phyloP scores from a whole-genome alignment of 176 grass and related monocot genomes.

The Olyra latifolia region DNA sequence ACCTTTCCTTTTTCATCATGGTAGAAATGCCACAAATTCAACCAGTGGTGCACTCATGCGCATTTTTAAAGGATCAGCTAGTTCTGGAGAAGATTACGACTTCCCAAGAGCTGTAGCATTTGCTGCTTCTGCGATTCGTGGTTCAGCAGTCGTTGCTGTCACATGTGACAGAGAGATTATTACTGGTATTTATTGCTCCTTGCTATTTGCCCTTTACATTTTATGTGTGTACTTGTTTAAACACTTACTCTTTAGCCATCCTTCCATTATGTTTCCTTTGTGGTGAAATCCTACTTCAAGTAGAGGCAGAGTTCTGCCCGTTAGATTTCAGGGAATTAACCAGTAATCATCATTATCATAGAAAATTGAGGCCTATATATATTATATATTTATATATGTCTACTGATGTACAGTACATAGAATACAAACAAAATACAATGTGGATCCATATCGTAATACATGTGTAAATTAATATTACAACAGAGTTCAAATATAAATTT shows the following conservation, averaged over 20 bases:
- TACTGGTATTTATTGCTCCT: constrained; percentile 68
- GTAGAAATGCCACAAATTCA: constrained; percentile 58
- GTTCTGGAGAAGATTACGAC: constrained; percentile 65
- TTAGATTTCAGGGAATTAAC: not conserved
- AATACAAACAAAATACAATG: not conserved
- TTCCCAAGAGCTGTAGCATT: constrained; percentile 94
- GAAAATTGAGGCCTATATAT: not conserved
- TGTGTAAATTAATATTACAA: not conserved
- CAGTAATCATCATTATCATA: not conserved
- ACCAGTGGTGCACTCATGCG: constrained; percentile 81
- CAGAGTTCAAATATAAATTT: constrained; percentile 18
- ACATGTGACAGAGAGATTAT: constrained; percentile 88
- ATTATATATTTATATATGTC: not conserved
- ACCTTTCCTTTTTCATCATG: constrained; percentile 93
- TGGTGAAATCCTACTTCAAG: not conserved
- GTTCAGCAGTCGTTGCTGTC: constrained; percentile 81
- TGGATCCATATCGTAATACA: not conserved
- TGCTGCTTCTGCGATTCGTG: constrained; percentile 63
- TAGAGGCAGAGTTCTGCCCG: not conserved
- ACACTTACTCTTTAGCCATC: not conserved
- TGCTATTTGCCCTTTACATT: constrained; percentile 23
- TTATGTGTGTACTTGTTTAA: not conserved
- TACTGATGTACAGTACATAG: not conserved
- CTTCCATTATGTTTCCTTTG: not conserved
- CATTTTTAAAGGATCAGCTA: constrained; percentile 84